These are phyloP conservation scores for Ganoderma sinense DNA, from an alignment of 1,284 basidiomycete species.

Conservation along the genomic window DNA sequence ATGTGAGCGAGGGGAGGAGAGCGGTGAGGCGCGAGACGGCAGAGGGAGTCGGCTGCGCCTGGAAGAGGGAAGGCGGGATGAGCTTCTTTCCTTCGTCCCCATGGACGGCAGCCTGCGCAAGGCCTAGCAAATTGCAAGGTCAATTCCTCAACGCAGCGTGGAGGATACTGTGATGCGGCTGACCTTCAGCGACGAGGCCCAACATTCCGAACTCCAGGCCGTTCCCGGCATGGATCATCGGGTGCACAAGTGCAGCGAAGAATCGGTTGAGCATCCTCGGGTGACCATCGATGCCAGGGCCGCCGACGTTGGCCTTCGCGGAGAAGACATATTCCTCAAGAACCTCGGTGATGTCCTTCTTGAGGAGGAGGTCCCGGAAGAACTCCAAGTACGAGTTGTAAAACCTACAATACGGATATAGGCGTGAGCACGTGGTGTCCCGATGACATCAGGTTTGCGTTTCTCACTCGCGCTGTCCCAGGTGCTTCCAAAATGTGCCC, in stretches of 20 bases:
- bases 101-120: conserved; percentile 45
- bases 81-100: conserved; percentile 29
- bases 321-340: conserved; percentile 69
- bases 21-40: conserved; percentile 4
- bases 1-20: not conserved
- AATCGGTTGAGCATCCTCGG: conserved; percentile 66
- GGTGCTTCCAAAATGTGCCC: conserved; percentile 52
- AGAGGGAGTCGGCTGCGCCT: not conserved
- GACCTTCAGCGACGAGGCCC: conserved; percentile 72
- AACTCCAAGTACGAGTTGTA: conserved; percentile 66
- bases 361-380: conserved; percentile 55
- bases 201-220: conserved; percentile 69
- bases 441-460: not conserved
- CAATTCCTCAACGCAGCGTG: not conserved
- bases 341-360: conserved; percentile 49
- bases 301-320: conserved; percentile 52
- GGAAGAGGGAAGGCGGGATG: conserved; percentile 39
- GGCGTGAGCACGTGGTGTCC: not conserved
- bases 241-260: conserved; percentile 66
- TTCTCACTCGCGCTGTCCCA: conserved; percentile 8
- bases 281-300: conserved; percentile 18
- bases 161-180: not conserved
- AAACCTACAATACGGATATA: conserved; percentile 47
- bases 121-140: conserved; percentile 33
- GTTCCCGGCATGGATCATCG: conserved; percentile 70